A percentile compares a stretch with the other conserved stretches of the same genome.
These are phyloP conservation scores for Talaromyces ruber DNA, from an alignment of 495 filamentous ascomycete genomes.

Conservation along the genomic window DNA sequence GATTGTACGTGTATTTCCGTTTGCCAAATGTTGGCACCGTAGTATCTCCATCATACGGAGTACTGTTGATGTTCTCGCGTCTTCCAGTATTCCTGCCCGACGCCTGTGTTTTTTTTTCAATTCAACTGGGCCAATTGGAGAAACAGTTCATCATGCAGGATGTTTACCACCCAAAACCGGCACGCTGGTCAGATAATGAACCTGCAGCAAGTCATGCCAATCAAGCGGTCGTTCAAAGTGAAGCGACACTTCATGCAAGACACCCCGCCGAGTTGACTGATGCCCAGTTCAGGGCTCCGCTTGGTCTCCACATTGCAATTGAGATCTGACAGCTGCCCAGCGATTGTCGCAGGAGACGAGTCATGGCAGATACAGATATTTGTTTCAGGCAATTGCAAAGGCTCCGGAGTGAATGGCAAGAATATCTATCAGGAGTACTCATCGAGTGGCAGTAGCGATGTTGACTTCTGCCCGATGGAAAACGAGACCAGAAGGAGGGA, in stretches of 20 bases:
- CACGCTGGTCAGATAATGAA: slow-evolving; percentile 5
- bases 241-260: slow-evolving; percentile 7
- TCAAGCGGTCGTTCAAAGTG: slow-evolving; percentile 2
- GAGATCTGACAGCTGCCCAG: background rate
- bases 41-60: background rate
- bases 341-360: background rate
- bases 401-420: background rate
- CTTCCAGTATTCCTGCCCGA: slow-evolving; percentile 3
- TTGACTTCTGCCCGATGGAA: background rate
- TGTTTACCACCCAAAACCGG: background rate
- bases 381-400: background rate
- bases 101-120: background rate
- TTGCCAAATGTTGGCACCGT: background rate
- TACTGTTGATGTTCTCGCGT: background rate
- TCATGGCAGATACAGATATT: background rate
- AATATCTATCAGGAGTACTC: background rate
- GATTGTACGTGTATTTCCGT: background rate
- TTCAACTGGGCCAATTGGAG: background rate
- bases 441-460: background rate
- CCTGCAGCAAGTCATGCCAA: slow-evolving; percentile 1
- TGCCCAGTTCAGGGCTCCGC: slow-evolving; percentile 6
- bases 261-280: slow-evolving; percentile 5
- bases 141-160: background rate
- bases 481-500: background rate
- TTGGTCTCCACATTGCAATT: background rate